Evolutionary conservation across 176 grass and related monocot genomes (phyloP).

Genomic region (Eragrostis curvula): DNA sequence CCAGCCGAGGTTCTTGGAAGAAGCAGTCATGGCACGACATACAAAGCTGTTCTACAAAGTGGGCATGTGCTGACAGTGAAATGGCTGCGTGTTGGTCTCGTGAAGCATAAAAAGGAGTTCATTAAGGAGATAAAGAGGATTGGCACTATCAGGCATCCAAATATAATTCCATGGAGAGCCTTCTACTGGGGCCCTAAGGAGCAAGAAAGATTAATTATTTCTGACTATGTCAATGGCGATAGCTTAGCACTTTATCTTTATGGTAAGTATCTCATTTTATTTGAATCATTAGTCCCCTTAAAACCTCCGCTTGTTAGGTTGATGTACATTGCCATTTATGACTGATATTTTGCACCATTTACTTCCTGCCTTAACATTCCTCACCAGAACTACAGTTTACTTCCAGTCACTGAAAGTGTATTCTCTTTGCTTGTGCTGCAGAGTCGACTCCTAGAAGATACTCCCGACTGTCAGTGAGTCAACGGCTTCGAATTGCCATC

Average conservation of each 20-base stretch:
- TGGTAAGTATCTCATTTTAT: slow-evolving; percentile 67
- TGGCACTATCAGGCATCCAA: slow-evolving; percentile 73
- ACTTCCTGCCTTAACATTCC: neutral
- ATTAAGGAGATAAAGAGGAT: slow-evolving; percentile 87
- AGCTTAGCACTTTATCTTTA: slow-evolving; percentile 86
- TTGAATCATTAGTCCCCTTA: neutral
- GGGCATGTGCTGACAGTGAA: slow-evolving; percentile 88
- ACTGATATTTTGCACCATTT: neutral
- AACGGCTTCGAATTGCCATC: slow-evolving; percentile 77
- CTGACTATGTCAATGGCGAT: slow-evolving; percentile 79
- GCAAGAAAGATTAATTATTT: slow-evolving; percentile 95
- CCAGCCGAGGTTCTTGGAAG: slow-evolving; percentile 94
- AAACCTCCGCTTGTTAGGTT: neutral
- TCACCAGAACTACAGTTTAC: neutral
- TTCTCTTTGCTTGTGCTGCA: slow-evolving; percentile 37
- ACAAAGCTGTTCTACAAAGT: slow-evolving; percentile 74
- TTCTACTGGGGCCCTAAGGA: slow-evolving; percentile 95
- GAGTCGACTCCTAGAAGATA: slow-evolving; percentile 98
- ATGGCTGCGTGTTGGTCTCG: slow-evolving; percentile 86
- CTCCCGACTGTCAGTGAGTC: slow-evolving; percentile 76
- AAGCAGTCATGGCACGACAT: slow-evolving; percentile 88
- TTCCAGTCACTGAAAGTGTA: slow-evolving; percentile 21
- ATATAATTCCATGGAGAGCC: slow-evolving; percentile 85
- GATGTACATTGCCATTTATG: neutral
- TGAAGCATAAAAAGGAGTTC: slow-evolving; percentile 92